Conservation (phyloP, 2,329 filamentous ascomycete genomes). For the Intubia oerlemansii region DNA sequence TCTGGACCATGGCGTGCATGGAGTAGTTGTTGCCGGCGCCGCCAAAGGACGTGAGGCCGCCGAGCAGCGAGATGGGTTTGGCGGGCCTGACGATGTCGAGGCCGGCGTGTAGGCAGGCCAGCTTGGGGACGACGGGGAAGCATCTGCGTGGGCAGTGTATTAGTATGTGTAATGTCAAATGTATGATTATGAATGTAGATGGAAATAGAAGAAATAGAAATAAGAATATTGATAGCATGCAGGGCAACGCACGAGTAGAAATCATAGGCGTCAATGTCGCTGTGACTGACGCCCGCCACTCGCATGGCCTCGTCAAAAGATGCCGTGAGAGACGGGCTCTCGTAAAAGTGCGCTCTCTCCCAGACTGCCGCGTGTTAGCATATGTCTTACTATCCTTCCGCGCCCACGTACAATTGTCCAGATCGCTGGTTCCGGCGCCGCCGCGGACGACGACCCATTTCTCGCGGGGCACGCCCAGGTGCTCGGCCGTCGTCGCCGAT, state of each 20-base stretch:
- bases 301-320: constrained; percentile 3
- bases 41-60: constrained; percentile 5
- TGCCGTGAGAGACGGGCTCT: constrained; percentile 3
- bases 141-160: too few relatives aligned
- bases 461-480: constrained; percentile 2
- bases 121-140: constrained; percentile 6
- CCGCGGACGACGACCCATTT: constrained; percentile 3
- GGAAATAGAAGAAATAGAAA: background rate
- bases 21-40: constrained; percentile 7
- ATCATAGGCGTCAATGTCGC: constrained; percentile 4
- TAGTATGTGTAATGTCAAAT: background rate
- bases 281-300: constrained; percentile 1
- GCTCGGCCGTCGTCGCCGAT: constrained; percentile 3
- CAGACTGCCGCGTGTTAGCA: too few relatives aligned
- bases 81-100: background rate
- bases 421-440: constrained; percentile 5
- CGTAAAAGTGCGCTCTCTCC: constrained; percentile 4
- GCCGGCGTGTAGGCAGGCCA: constrained; percentile 4
- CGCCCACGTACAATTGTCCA: constrained; percentile 1
- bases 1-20: constrained; percentile 5
- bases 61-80: constrained; percentile 4
- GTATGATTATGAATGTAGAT: too few relatives aligned
- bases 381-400: background rate
- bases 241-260: constrained; percentile 6
- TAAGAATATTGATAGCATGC: background rate